phyloP scores from a whole-genome alignment of 148 eudicot species.

The Gaultheria prostrata region DNA sequence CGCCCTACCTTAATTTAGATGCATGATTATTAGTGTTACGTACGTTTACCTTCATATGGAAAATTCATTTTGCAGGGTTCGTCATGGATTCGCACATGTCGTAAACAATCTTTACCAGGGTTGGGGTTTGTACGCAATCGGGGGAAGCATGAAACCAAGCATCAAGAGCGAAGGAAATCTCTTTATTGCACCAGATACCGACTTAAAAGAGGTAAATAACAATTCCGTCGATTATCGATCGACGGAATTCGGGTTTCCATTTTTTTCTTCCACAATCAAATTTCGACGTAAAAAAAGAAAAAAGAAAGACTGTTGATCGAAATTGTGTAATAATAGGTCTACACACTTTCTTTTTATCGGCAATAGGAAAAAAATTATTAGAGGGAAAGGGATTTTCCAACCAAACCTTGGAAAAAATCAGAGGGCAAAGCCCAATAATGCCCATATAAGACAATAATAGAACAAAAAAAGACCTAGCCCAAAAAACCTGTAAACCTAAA shows the following conservation, averaged over 20 bases:
- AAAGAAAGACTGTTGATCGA: neutral
- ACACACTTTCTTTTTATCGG: no score
- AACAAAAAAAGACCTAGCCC: no score
- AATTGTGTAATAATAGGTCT: neutral
- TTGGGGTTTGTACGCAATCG: constrained; percentile 80
- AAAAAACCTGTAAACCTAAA: no score
- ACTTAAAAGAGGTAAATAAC: constrained; percentile 56
- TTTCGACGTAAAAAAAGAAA: neutral
- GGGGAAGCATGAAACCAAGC: constrained; percentile 87
- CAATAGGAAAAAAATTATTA: no score
- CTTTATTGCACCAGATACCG: constrained; percentile 56
- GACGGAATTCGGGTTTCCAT: neutral
- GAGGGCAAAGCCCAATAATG: no score
- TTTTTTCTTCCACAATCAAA: no score
- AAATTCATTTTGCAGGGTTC: constrained; percentile 43
- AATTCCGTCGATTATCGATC: neutral
- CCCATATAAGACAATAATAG: no score
- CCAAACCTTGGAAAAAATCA: no score
- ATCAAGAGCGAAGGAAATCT: constrained; percentile 77
- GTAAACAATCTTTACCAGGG: constrained; percentile 82
- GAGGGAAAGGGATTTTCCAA: no score
- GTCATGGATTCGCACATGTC: constrained; percentile 83
- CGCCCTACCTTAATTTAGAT: no score
- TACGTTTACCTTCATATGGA: neutral
- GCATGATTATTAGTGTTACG: no score